Base-by-base conservation (phyloP, 2,329 filamentous ascomycete species). In the Aureobasidium sp. region DNA sequence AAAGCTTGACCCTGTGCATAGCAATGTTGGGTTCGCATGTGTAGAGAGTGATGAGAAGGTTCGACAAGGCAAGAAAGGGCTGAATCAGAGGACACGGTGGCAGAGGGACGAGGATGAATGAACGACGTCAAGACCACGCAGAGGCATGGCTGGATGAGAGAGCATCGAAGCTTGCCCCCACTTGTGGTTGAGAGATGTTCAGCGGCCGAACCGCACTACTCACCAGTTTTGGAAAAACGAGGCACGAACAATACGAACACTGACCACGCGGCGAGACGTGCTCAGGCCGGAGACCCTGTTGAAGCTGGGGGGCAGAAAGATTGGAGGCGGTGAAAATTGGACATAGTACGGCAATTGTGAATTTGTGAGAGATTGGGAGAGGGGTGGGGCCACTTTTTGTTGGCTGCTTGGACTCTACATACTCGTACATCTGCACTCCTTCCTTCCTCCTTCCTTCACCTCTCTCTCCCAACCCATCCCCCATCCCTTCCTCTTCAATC, bases 401-500 rank as follows among this genome's bases (percentile, higher is more conserved):
- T 51, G 57, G 45, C 34, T 49, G 22, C 29, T 27, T 20, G 29
- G n/a, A 42, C 55, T 34, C 27, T 27, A 41, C n/a, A 22, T 36
- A 59, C 20, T 27, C 34, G 6, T 59, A 22, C 25, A 20, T 31
- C 42, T 59, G 31, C 42, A 29, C 27, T 31, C 57, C 56, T 63
- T 61, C 63, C 63, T 52, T 62, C 63, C 55, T 59, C 64, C 65
- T 62, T 65, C 62, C 62, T 63, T 61, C 65, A 63, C 63, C 62
- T 62, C 64, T 63, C 65, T 59, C 59, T 36, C 45, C 47, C 22
- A 34, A 44, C 51, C 44, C 63, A 63, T 58, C 64, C 66, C 55
- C 60, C 61, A 62, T 63, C 61, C 56, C 39, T 31, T 41, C 31
- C 34, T 51, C 34, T 52, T 2, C n/a, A 41, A 59, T 63, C 71